Conservation (phyloP, 2,329 filamentous ascomycete species). For the Ascochyta pisi region DNA sequence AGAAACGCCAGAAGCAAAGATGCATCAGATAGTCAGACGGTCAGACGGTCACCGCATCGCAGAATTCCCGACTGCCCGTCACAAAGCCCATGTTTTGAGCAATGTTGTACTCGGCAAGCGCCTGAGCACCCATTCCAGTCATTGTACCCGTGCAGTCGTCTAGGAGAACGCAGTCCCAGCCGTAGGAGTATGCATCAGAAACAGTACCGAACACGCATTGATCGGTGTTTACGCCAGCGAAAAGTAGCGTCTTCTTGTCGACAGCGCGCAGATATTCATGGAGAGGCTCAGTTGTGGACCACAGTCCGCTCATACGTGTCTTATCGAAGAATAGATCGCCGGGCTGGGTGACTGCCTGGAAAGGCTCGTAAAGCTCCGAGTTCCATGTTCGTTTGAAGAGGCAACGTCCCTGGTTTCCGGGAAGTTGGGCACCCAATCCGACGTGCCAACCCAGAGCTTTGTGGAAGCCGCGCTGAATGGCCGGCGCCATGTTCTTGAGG, state of each 20-base stretch:
- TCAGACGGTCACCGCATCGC: constrained; percentile 22
- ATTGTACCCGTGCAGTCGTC: constrained; percentile 53
- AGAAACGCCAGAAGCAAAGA: constrained; percentile 6
- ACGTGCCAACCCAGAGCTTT: constrained; percentile 52
- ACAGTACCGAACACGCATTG: constrained; percentile 53
- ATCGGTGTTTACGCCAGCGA: constrained; percentile 54
- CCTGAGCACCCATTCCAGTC: constrained; percentile 50
- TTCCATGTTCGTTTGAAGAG: constrained; percentile 54
- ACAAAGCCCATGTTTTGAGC: constrained; percentile 54
- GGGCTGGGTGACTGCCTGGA: constrained; percentile 47
- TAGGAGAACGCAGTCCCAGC: constrained; percentile 52
- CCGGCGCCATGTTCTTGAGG: constrained; percentile 50
- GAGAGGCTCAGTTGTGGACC: constrained; percentile 50
- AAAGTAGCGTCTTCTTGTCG: constrained; percentile 52
- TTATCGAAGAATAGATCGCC: constrained; percentile 55
- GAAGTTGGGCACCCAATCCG: constrained; percentile 49
- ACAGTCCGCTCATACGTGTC: constrained; percentile 52
- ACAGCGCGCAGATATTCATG: constrained; percentile 50
- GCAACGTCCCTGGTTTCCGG: constrained; percentile 48
- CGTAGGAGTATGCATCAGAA: constrained; percentile 52
- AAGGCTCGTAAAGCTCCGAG: constrained; percentile 51
- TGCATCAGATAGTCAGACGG: neutral
- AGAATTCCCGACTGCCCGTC: constrained; percentile 46
- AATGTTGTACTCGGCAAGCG: constrained; percentile 51
- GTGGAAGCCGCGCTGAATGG: constrained; percentile 52